Evolutionary conservation across 1,284 basidiomycete genomes (phyloP).

Genomic region (Boletus mariae): DNA sequence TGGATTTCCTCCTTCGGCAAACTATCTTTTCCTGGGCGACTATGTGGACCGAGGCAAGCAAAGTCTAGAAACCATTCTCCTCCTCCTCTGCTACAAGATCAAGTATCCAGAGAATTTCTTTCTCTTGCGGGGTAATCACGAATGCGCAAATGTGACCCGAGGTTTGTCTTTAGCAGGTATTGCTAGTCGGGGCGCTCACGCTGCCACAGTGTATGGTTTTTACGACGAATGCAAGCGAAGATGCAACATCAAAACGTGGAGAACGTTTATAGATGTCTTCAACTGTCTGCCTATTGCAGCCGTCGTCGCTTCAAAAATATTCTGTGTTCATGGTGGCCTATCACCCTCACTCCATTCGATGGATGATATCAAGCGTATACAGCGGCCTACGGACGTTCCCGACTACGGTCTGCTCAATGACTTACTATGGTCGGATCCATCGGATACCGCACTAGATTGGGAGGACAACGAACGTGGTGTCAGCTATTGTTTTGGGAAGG

Average conservation of each 20-base stretch:
- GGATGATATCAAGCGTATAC: conserved; percentile 99
- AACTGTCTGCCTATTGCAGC: conserved; percentile 98
- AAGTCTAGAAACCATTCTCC: conserved; percentile 94
- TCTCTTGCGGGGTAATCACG: conserved; percentile 95
- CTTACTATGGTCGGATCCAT: conserved; percentile 97
- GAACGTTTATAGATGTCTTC: conserved; percentile 99
- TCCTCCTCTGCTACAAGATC: conserved; percentile 98
- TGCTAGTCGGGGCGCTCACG: conserved; percentile 16
- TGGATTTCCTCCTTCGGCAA: conserved; percentile 95
- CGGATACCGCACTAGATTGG: conserved; percentile 97
- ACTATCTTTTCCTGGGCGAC: conserved; percentile 98
- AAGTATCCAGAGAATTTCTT: conserved; percentile 99
- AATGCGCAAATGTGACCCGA: conserved; percentile 98
- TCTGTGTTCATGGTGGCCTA: conserved; percentile 98
- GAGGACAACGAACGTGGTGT: conserved; percentile 99
- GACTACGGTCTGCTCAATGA: conserved; percentile 98
- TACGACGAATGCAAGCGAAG: conserved; percentile 99
- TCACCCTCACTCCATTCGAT: conserved; percentile 97
- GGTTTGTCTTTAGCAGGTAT: conserved; percentile 48
- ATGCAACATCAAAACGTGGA: conserved; percentile 99
- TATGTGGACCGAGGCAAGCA: conserved; percentile 99
- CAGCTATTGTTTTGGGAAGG: conserved; percentile 98
- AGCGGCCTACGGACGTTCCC: conserved; percentile 98
- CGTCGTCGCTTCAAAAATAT: conserved; percentile 98
- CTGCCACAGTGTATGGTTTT: conserved; percentile 86